These are phyloP conservation scores for Haplosporangium gracile DNA, from an alignment of 192 early-diverging fungal genomes.

Conservation along the genomic window DNA sequence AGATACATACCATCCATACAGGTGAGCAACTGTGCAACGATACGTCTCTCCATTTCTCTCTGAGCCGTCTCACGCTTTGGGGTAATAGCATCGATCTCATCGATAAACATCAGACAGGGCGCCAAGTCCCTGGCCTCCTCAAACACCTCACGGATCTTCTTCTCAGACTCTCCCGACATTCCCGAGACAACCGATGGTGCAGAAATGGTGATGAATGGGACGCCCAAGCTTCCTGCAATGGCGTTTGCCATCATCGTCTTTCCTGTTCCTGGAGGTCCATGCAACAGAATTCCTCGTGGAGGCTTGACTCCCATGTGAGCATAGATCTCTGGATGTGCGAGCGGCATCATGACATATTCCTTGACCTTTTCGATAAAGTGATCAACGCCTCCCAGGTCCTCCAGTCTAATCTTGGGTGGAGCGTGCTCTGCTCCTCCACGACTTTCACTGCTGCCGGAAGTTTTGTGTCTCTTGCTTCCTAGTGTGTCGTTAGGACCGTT, in stretches of 20 bases:
- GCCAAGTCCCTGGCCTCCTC: slow-evolving; percentile 92
- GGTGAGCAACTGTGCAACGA: slow-evolving; percentile 96
- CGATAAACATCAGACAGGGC: slow-evolving; percentile 95
- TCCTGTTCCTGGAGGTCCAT: slow-evolving; percentile 97
- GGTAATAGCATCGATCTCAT: slow-evolving; percentile 98
- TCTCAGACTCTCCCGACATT: slow-evolving; percentile 99
- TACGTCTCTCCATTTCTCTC: slow-evolving; percentile 95
- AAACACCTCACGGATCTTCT: slow-evolving; percentile 97
- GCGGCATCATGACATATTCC: slow-evolving; percentile 93
- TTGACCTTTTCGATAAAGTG: slow-evolving; percentile 89
- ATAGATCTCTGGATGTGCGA: slow-evolving; percentile 95
- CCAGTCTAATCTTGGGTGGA: slow-evolving; percentile 48
- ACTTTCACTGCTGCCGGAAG: slow-evolving; percentile 18
- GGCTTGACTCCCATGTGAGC: slow-evolving; percentile 93
- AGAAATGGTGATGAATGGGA: slow-evolving; percentile 94
- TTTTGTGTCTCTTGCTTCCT: slow-evolving; percentile 42
- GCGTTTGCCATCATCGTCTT: slow-evolving; percentile 97
- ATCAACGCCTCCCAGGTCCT: slow-evolving; percentile 94
- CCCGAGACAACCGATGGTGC: slow-evolving; percentile 96
- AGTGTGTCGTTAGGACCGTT: slow-evolving; percentile 24
- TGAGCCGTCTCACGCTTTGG: slow-evolving; percentile 92
- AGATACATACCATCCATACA: slow-evolving; percentile 86
- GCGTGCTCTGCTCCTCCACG: slow-evolving; percentile 51
- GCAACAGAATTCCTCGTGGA: slow-evolving; percentile 93
- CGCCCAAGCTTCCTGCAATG: slow-evolving; percentile 93